A percentile compares a stretch with the other conserved stretches of the same genome.
Conservation (phyloP, 768 basidiomycete genomes). For the Podaxis pistillaris region DNA sequence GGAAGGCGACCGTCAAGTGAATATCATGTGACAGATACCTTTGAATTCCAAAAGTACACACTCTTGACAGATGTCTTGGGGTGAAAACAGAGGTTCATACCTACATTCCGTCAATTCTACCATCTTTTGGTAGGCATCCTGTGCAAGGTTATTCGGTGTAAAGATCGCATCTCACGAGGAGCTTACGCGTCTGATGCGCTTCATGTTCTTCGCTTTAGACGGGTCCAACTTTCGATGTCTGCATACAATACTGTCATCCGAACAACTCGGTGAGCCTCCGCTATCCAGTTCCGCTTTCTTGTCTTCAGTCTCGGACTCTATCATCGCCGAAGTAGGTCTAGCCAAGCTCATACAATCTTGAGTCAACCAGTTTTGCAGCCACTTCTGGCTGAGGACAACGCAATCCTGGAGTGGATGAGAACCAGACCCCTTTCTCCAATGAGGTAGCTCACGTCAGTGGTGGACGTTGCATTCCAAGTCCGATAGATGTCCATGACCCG, state of each 20-base stretch:
- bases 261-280: slow-evolving; percentile 23
- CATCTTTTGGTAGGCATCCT: slow-evolving; percentile 49
- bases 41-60: slow-evolving; percentile 59
- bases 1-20: slow-evolving; percentile 4
- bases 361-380: slow-evolving; percentile 61
- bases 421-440: slow-evolving; percentile 8
- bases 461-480: slow-evolving; percentile 53
- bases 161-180: background rate
- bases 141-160: background rate
- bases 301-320: background rate
- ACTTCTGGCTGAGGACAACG: slow-evolving; percentile 57
- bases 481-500: slow-evolving; percentile 61
- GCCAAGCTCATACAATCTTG: slow-evolving; percentile 33
- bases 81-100: slow-evolving; percentile 46
- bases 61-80: slow-evolving; percentile 53
- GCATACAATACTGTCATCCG: slow-evolving; percentile 55
- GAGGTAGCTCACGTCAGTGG: slow-evolving; percentile 40
- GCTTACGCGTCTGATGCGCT: slow-evolving; percentile 58
- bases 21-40: slow-evolving; percentile 37
- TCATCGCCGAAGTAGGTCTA: background rate
- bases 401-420: slow-evolving; percentile 35
- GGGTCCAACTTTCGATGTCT: slow-evolving; percentile 64
- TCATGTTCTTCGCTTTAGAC: slow-evolving; percentile 57
- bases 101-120: slow-evolving; percentile 40
- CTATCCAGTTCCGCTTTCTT: background rate